phyloP scores from a whole-genome alignment of 208 protist genomes.

The Lotmaria passim region DNA sequence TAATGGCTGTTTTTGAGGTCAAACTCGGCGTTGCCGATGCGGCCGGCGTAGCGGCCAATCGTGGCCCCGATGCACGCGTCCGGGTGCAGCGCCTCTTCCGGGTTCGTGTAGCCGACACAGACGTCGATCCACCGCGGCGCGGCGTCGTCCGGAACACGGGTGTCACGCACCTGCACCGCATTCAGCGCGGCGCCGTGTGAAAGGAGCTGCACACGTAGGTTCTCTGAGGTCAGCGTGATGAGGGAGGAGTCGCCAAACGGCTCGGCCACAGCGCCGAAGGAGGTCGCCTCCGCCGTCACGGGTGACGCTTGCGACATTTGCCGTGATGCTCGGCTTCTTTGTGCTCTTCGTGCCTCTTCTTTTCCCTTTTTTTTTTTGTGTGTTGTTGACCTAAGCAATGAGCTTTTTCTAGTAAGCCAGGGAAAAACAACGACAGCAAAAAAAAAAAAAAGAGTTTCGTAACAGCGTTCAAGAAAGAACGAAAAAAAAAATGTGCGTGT shows the following conservation, averaged over 20 bases:
- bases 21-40: conserved; percentile 69
- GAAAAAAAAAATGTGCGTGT: no score
- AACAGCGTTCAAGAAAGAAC: no score
- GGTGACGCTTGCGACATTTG: conserved; percentile 14
- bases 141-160: conserved; percentile 25
- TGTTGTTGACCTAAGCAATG: not conserved
- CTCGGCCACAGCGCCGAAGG: conserved; percentile 35
- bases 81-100: conserved; percentile 38
- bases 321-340: no score
- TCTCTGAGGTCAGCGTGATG: conserved; percentile 52
- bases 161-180: conserved; percentile 64
- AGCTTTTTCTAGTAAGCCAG: no score
- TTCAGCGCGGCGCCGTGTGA: conserved; percentile 67
- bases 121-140: conserved; percentile 52
- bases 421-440: no score
- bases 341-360: not conserved
- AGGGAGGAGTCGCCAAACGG: conserved; percentile 66
- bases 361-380: conserved; percentile 5
- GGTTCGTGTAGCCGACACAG: conserved; percentile 54
- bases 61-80: conserved; percentile 35
- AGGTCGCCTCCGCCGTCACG: conserved; percentile 18
- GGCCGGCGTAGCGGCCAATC: conserved; percentile 67
- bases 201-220: conserved; percentile 68
- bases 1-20: conserved; percentile 49
- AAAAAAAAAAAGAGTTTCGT: no score